A percentile compares a stretch with the other conserved stretches of the same genome.
These are phyloP conservation scores for Moricandia arvensis DNA, from an alignment of 345 rosid species.

Conservation along the genomic window DNA sequence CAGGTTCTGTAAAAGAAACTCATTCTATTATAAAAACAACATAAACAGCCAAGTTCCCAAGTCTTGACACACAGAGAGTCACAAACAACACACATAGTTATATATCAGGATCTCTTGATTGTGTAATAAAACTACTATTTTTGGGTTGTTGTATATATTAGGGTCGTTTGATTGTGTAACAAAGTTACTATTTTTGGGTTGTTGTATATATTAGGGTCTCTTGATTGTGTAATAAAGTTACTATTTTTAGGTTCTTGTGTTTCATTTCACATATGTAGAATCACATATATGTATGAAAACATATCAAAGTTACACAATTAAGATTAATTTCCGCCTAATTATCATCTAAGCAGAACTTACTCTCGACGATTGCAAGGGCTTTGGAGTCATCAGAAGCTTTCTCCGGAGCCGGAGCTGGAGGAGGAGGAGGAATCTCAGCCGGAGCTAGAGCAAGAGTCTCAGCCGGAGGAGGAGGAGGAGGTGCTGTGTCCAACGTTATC, in stretches of 20 bases:
- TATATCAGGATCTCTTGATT: background rate
- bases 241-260: background rate
- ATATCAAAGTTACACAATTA: background rate
- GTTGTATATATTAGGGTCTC: background rate
- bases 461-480: constrained; percentile 19
- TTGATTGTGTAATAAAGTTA: background rate
- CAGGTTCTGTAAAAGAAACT: constrained; percentile 49
- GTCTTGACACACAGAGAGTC: background rate
- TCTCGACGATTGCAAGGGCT: constrained; percentile 56
- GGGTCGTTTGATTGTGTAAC: background rate
- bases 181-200: background rate
- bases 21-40: constrained; percentile 3
- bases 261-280: background rate
- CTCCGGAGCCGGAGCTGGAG: constrained; percentile 22
- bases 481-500: background rate
- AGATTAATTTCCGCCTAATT: background rate
- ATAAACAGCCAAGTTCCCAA: background rate
- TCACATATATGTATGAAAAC: background rate
- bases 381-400: constrained; percentile 49
- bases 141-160: background rate
- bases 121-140: constrained; percentile 1
- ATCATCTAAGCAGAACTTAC: constrained; percentile 39
- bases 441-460: constrained; percentile 16
- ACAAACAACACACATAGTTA: background rate
- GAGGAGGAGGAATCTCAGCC: constrained; percentile 5